Conservation (phyloP, 192 early-diverging fungal species). For the Lobulomyces angularis region DNA sequence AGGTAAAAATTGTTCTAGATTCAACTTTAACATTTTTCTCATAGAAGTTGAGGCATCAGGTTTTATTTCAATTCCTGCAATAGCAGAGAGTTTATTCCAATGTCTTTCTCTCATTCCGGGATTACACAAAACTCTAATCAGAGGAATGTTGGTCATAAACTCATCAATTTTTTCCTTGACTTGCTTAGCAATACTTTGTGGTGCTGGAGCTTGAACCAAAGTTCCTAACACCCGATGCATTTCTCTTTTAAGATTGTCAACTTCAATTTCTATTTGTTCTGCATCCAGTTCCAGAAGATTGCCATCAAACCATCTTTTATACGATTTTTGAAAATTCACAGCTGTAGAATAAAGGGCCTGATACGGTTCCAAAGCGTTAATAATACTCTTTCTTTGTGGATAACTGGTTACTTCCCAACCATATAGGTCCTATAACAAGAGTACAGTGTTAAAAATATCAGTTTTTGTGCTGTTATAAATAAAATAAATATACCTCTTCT, state of each 20-base stretch:
- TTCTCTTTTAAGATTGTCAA: constrained; percentile 46
- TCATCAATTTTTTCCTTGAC: constrained; percentile 53
- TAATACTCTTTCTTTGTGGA: constrained; percentile 42
- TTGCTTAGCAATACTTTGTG: constrained; percentile 45
- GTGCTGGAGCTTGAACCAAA: constrained; percentile 36
- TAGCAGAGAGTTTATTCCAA: constrained; percentile 31
- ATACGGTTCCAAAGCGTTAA: constrained; percentile 40
- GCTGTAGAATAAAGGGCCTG: constrained; percentile 49
- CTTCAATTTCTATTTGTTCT: constrained; percentile 39
- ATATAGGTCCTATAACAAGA: no score
- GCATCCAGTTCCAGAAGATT: constrained; percentile 45
- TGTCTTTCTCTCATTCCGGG: constrained; percentile 49
- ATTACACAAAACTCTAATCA: constrained; percentile 52
- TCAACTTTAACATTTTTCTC: constrained; percentile 48
- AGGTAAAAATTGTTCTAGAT: constrained; percentile 33
- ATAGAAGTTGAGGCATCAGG: constrained; percentile 37
- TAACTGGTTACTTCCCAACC: constrained; percentile 47
- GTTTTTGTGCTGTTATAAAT: no score
- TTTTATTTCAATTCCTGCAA: constrained; percentile 35
- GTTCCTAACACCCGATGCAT: constrained; percentile 42
- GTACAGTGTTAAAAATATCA: no score
- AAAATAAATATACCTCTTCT: constrained; percentile 25
- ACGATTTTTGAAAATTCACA: constrained; percentile 47
- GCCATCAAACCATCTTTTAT: constrained; percentile 56
- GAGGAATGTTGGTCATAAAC: constrained; percentile 42